Conservation (phyloP, 176 grass and related monocot species). For the Guadua angustifolia region DNA sequence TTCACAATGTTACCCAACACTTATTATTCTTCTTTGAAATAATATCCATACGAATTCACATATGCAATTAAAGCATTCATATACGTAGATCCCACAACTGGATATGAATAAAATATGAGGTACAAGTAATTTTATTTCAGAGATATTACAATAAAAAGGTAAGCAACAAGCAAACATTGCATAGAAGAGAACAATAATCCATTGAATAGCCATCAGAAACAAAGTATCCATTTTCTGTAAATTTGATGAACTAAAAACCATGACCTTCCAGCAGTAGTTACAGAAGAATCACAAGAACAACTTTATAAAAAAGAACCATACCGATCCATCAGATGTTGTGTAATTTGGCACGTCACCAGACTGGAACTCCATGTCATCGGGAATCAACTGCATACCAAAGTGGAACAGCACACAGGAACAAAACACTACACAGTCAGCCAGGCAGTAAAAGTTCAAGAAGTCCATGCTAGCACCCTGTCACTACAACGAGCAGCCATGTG, state of each 20-base stretch:
- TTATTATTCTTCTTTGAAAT: not conserved
- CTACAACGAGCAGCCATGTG: not conserved
- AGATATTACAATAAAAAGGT: not conserved
- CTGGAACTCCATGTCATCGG: conserved; percentile 96
- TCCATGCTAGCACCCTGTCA: not conserved
- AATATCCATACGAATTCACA: not conserved
- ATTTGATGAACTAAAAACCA: not conserved
- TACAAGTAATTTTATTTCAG: not conserved
- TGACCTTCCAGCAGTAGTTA: not conserved
- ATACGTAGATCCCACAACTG: not conserved
- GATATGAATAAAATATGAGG: not conserved
- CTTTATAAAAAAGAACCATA: conserved; percentile 44
- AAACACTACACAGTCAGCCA: not conserved
- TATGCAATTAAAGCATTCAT: conserved; percentile 14
- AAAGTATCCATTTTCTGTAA: not conserved
- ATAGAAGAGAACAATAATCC: not conserved
- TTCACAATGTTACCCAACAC: not conserved
- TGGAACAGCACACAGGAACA: not conserved
- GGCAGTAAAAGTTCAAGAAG: conserved; percentile 1
- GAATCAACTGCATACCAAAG: conserved; percentile 69
- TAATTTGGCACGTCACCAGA: conserved; percentile 88
- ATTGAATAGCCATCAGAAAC: not conserved
- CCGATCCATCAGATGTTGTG: conserved; percentile 94
- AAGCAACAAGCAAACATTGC: not conserved
- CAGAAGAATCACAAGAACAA: not conserved